Evolutionary conservation across 306 rosid species (phyloP), one percentile per base, ranked within the genome.

Genomic region (Cicer pinnatifidum): DNA sequence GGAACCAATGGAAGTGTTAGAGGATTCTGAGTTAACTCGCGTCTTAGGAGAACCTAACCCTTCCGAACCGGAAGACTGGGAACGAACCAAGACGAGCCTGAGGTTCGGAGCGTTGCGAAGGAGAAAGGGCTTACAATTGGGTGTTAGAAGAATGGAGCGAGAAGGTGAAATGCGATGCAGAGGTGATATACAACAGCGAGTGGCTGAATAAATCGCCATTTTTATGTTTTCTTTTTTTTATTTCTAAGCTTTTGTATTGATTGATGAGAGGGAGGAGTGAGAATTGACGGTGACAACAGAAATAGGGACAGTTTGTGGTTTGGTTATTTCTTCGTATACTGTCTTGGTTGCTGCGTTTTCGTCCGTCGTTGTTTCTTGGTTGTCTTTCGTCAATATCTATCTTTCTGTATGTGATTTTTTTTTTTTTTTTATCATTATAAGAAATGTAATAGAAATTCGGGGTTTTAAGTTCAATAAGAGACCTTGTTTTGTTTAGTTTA

Each of bases 1-100:
- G 3, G 84, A 83, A 43, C 79, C 85, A 47, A 77, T 53, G 58
- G 86, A 57, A 63, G 82, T 41, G 37, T 67, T 82, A 16, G 84
- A 79, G 37, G 73, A 59, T 10, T 80, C 80, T 50, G 80, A 66
- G 57, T 82, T 44, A 52, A 78, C 51, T 7, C 78, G 66, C 48
- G 33, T 78, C 33, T 62, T 48, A 79, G 86, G 69, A 1, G 77
- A 79, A 72, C 58, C 78, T 15, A 46, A 54, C 67, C 76, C 85
- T 16, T 84, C 94, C 19, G 91, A 63, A 46, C 61, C 44, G 17
- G 85, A 71, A 4, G 73, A 11, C 11, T 77, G 90, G 58, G 89
- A 75, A 58, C 91, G 96, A 78, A 88, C 89, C 44, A 86, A 82
- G 50, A 85, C 61, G 40, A 81, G 76, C 58, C 86, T 85, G 50